phyloP scores from a whole-genome alignment of 2,329 filamentous ascomycete species.

The Claviceps africana region DNA sequence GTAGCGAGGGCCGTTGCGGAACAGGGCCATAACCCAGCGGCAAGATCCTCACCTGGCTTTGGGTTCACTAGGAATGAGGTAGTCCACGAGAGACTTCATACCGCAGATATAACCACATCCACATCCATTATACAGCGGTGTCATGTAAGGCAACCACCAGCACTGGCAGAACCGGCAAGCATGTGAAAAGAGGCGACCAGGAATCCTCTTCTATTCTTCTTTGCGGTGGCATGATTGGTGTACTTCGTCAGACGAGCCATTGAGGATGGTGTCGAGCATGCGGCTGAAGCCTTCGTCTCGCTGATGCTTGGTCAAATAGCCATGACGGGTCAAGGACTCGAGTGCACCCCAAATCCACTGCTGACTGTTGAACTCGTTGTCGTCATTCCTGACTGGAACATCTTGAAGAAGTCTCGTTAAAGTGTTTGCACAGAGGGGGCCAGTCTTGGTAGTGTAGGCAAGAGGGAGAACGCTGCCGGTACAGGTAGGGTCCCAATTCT shows the following conservation, averaged over 20 bases:
- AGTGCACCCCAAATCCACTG: constrained; percentile 8
- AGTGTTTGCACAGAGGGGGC: constrained; percentile 1
- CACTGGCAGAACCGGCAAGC: neutral
- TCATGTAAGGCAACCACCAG: neutral
- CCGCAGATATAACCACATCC: neutral
- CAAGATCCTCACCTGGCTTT: neutral
- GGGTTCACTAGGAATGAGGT: neutral
- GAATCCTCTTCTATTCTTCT: neutral
- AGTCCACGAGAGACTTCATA: neutral
- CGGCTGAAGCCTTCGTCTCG: constrained; percentile 6
- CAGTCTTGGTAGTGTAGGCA: constrained; percentile 6
- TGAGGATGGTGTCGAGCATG: constrained; percentile 8
- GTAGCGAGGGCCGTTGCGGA: neutral
- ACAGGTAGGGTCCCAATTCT: constrained; percentile 6
- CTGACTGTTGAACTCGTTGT: constrained; percentile 7
- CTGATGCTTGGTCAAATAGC: constrained; percentile 5
- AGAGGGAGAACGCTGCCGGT: constrained; percentile 7
- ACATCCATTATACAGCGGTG: neutral
- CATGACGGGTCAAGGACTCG: constrained; percentile 1
- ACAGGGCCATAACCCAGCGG: neutral
- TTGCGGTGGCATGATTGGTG: neutral
- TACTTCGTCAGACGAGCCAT: constrained; percentile 8
- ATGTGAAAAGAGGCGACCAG: neutral
- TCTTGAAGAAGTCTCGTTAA: constrained; percentile 3
- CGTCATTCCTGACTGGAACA: constrained; percentile 6